Evolutionary conservation across 2,329 filamentous ascomycete species (phyloP).

Genomic region (Aureobasidium melanogenum): DNA sequence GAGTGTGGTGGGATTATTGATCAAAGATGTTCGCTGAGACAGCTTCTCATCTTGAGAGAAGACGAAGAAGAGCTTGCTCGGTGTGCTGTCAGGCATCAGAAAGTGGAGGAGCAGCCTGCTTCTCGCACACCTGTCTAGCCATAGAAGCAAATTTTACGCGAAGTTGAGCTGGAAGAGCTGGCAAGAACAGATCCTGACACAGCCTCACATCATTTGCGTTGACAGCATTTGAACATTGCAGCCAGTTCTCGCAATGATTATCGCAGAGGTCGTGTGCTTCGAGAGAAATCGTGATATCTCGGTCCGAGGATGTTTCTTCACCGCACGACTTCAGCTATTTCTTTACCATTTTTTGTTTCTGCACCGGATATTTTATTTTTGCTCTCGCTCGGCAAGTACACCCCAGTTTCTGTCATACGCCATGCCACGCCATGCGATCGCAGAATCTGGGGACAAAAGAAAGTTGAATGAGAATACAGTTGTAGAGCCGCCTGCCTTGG

Average conservation of each 20-base stretch:
- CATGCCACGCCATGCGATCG: neutral
- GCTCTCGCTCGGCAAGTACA: neutral
- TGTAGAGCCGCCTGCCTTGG: conserved; percentile 2
- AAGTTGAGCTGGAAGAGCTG: neutral
- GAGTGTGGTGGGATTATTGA: neutral
- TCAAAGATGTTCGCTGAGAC: neutral
- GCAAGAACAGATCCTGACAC: neutral
- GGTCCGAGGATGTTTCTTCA: neutral
- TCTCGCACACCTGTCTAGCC: neutral
- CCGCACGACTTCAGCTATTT: neutral
- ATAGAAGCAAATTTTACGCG: neutral
- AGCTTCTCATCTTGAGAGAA: neutral
- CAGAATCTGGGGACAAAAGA: neutral
- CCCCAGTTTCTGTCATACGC: neutral
- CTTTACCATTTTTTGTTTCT: neutral
- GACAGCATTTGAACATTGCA: neutral
- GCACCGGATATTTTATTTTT: neutral
- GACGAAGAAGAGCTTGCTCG: neutral
- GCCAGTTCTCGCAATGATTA: neutral
- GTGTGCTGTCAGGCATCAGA: neutral
- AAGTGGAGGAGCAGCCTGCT: neutral
- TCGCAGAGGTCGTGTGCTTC: neutral
- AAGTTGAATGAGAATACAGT: neutral
- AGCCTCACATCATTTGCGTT: too few species aligned
- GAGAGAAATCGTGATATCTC: neutral